phyloP scores from a whole-genome alignment of 768 basidiomycete species.

The Neoboletus subvelutipes region DNA sequence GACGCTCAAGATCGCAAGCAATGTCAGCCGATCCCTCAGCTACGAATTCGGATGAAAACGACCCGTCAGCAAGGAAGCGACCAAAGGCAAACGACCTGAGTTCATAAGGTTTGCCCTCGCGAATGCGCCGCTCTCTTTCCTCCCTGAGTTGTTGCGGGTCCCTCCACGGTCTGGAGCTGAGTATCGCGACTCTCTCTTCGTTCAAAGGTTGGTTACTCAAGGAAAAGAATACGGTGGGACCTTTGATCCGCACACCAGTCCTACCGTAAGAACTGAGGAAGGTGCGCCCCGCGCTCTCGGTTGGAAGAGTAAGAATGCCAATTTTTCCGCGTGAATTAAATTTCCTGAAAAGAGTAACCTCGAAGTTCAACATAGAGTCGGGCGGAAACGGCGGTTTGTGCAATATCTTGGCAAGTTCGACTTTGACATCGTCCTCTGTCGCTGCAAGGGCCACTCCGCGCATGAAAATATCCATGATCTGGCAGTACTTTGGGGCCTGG shows the following conservation, averaged over 20 bases:
- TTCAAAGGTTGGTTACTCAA: slow-evolving; percentile 25
- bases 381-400: slow-evolving; percentile 36
- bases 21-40: slow-evolving; percentile 29
- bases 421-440: slow-evolving; percentile 30
- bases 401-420: slow-evolving; percentile 33
- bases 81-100: slow-evolving; percentile 35
- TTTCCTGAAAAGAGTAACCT: slow-evolving; percentile 31
- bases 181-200: slow-evolving; percentile 19
- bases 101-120: slow-evolving; percentile 19
- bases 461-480: slow-evolving; percentile 39
- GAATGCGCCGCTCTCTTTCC: slow-evolving; percentile 26
- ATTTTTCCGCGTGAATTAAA: slow-evolving; percentile 19
- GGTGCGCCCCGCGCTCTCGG: slow-evolving; percentile 9
- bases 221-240: slow-evolving; percentile 19
- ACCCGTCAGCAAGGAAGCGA: slow-evolving; percentile 34
- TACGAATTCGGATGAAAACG: slow-evolving; percentile 34
- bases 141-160: slow-evolving; percentile 28
- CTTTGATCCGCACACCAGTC: slow-evolving; percentile 29
- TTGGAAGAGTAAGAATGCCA: slow-evolving; percentile 35
- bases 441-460: slow-evolving; percentile 29
- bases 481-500: not conserved
- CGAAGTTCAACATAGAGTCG: slow-evolving; percentile 33
- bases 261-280: slow-evolving; percentile 31
- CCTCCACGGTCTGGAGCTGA: slow-evolving; percentile 29
- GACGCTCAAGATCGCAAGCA: slow-evolving; percentile 38